Base-by-base conservation (phyloP, 1,284 basidiomycete genomes). In the Coniferiporia weirii region DNA sequence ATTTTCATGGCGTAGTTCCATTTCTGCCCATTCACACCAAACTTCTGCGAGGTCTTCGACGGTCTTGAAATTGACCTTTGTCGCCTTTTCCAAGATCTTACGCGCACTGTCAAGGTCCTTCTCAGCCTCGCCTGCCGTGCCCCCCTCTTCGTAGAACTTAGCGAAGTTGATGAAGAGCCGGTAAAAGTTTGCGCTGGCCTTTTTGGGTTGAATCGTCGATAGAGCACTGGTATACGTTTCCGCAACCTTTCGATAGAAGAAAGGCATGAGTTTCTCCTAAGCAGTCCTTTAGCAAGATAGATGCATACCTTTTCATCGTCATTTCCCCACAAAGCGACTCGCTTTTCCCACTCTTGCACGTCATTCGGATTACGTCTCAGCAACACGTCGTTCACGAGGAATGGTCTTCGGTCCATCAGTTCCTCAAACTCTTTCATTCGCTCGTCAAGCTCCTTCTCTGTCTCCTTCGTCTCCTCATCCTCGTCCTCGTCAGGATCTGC, bases 1-100 rank as follows among this genome's bases (percentile, higher is more conserved):
- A 70, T 98, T 95, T 93, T 95, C 95, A 52, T 96, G 90, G 40
- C 97, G 83, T 51, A 99, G 79, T 72, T 99, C 97, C 89, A 99
- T 88, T 74, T 99, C 96, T 8, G 97, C 88, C 96, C 96, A 99
- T 72, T 98, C 95, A 71, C 94, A 97, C 97, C 97, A 99, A 13
- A 98, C 83, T 72, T 99, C 97, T 0, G 97, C 97, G 35, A 99
- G 80, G 69, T 99, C 97, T 70, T 99, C 97, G 4, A 99, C 95
- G n/a, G 84, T 78, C 72, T 89, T 93, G 79, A 95, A 98, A 65
- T 92, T 91, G 47, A 98, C 86, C 66, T 93, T 93, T 1, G 90
- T 88, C 0, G 86, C 95, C 70, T 92, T 94, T 69, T 98, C 95
- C 20, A 98, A 78, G 46, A 99, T 90, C 74, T 95, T 93, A 50